Base-by-base conservation (phyloP, 352 stramenopile genomes). In the Plasmopara halstedii region DNA sequence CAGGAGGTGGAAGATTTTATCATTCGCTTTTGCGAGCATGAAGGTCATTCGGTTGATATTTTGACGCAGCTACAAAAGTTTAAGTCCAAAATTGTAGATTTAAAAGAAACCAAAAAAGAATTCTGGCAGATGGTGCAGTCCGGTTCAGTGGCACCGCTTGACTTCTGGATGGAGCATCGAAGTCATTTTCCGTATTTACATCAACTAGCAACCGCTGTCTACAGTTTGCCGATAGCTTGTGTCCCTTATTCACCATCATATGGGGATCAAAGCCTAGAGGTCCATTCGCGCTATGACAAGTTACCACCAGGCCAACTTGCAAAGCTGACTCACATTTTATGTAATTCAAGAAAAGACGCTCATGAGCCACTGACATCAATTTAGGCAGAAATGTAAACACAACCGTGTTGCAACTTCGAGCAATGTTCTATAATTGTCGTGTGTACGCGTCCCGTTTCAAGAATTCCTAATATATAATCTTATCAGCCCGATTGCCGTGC, bases 261-360 rank as follows among this genome's bases (percentile, higher is more conserved):
- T 45, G 53, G 58, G n/a, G 19, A 42, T 2, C 57, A 67, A 13
- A 55, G 55, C 2, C 50, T 61, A 13, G 27, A 44, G 19, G 48
- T 83, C 20, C 60, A 80, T 50, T 63, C 64, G 9, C 62, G 64
- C 6, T 83, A 83, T 43, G 51, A 65, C 17, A 66, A 62, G 25
- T 44, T 87, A 13, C 37, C 61, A 10, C 7, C 44, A 3, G 60
- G 72, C 13, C 72, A 82, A 53, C 50, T 87, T 3, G 47, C 73
- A 41, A 74, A 83, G 36, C 62, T 87, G 22, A 74, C 53, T n/a
- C 67, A 82, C 38, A 48, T 87, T 20, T 70, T 77, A 34, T 82
- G 72, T 58, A 87, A 83, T 46, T 50, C 64, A 9, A 72, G 67
- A 49, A 19, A 15, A 29, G 39, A 10, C 15, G n/a, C n/a, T 19